Evolutionary conservation across 179 eudicot genomes (phyloP).

Genomic region (Patellifolia procumbens): DNA sequence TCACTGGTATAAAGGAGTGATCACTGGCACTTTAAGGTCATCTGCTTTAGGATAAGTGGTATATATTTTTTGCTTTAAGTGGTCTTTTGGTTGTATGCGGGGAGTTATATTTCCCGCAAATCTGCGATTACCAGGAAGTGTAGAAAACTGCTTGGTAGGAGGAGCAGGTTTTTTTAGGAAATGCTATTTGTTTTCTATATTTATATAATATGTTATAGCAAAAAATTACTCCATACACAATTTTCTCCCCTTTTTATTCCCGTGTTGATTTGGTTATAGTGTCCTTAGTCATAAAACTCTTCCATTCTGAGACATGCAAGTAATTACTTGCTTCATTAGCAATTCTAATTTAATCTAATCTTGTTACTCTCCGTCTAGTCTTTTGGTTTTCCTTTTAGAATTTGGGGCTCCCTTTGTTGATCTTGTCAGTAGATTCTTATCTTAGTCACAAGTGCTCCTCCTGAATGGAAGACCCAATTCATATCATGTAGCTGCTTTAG

Average conservation of each 20-base stretch:
- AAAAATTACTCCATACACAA: not conserved
- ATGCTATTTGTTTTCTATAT: not conserved
- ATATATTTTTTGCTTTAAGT: not conserved
- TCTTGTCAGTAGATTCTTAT: not conserved
- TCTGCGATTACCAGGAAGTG: not conserved
- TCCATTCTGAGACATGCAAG: not conserved
- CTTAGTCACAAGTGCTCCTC: not conserved
- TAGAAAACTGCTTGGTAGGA: not conserved
- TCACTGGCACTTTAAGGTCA: not conserved
- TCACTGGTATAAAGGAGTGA: not conserved
- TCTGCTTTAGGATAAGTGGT: not conserved
- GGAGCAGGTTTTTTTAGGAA: not conserved
- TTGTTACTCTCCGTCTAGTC: not conserved
- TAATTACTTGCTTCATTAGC: not conserved
- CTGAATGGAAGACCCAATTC: not conserved
- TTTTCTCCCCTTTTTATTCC: not conserved
- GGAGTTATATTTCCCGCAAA: not conserved
- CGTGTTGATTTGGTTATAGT: not conserved
- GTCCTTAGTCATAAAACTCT: not conserved
- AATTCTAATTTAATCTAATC: not conserved
- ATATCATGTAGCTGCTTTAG: not conserved
- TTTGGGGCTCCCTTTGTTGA: not conserved
- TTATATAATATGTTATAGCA: not conserved
- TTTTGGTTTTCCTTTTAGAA: not conserved
- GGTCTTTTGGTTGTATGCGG: not conserved